Evolutionary conservation across 495 filamentous ascomycete species (phyloP), one percentile per base, ranked within the genome.

Genomic region (Chaetomium cochliodes): DNA sequence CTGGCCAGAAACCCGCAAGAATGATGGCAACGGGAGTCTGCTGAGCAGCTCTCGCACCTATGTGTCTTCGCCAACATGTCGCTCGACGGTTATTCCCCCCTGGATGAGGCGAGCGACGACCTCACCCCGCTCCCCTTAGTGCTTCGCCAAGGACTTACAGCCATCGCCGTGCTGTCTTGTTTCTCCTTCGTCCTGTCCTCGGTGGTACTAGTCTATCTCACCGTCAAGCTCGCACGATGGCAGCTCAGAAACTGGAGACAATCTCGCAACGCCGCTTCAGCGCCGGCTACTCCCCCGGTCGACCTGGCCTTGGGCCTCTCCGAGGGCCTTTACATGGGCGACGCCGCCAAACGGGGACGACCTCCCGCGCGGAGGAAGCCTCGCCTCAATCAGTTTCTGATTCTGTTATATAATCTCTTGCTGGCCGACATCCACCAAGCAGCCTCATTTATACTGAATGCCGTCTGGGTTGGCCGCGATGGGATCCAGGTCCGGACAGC

Each of bases 361-460:
- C 16, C 56, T 13, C 52, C 20, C 0, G 42, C 25, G 22, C 51
- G 16, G 18, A 58, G 61, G 49, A 73, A 70, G 60, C 30, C 68
- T 6, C 67, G 71, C 30, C 77, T 75, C 0, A 92, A 92, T 71
- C 89, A 93, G 72, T 91, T 89, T 66, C 80, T 92, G 4, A 67
- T 92, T 49, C 80, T 93, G 16, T 86, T 92, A 50, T 87, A 86
- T 71, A 91, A 91, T 71, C 82, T 92, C 20, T 76, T 92, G 5
- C 70, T 92, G 53, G 90, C 90, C 60, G 90, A 92, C 72, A 78
- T 92, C 53, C 87, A 89, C 68, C 89, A 91, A 72, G 79, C 87
- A 0, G 75, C 84, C 6, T 86, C 87, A 15, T 92, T 91, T 70
- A 63, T 89, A 44, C 79, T 92, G 44, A 90, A 85, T 68, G 74